phyloP scores from a whole-genome alignment of 805 yeast genomes.

The Diddensiella transvaalensis region DNA sequence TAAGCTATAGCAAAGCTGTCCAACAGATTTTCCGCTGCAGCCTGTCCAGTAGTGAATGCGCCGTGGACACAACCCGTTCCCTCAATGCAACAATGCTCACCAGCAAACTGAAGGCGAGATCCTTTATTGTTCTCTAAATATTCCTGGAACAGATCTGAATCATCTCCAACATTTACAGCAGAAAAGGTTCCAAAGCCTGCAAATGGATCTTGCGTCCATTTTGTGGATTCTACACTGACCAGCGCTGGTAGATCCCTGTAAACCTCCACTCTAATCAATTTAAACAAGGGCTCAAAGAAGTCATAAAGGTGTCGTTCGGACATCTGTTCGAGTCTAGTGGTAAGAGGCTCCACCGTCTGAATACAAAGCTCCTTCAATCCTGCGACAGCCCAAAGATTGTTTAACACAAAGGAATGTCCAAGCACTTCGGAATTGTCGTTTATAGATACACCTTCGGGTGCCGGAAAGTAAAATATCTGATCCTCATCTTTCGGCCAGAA shows the following conservation, averaged over 20 bases:
- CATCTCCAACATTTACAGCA: conserved; percentile 23
- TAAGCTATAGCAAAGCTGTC: conserved; percentile 11
- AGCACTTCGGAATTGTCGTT: conserved; percentile 17
- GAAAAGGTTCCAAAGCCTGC: conserved; percentile 33
- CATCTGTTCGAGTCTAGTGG: conserved; percentile 17
- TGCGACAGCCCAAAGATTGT: conserved; percentile 25
- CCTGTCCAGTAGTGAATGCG: conserved; percentile 22
- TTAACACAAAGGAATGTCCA: conserved; percentile 18
- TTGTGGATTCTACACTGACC: conserved; percentile 24
- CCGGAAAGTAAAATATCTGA: conserved; percentile 26
- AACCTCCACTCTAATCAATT: conserved; percentile 14
- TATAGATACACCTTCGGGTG: conserved; percentile 11
- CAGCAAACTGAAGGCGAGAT: conserved; percentile 29
- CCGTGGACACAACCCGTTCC: conserved; percentile 26
- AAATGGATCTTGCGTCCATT: conserved; percentile 28
- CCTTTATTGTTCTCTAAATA: conserved; percentile 19
- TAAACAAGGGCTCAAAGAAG: conserved; percentile 26
- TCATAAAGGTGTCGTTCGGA: conserved; percentile 19
- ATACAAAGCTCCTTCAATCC: conserved; percentile 24
- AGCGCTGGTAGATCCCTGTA: conserved; percentile 19
- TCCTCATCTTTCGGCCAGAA: conserved; percentile 31
- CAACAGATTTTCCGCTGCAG: conserved; percentile 22
- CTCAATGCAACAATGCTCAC: conserved; percentile 27
- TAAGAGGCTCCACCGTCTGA: conserved; percentile 22
- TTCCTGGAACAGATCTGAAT: conserved; percentile 21